These are phyloP conservation scores for Delonix regia DNA, from an alignment of 306 rosid genomes.

Conservation along the genomic window DNA sequence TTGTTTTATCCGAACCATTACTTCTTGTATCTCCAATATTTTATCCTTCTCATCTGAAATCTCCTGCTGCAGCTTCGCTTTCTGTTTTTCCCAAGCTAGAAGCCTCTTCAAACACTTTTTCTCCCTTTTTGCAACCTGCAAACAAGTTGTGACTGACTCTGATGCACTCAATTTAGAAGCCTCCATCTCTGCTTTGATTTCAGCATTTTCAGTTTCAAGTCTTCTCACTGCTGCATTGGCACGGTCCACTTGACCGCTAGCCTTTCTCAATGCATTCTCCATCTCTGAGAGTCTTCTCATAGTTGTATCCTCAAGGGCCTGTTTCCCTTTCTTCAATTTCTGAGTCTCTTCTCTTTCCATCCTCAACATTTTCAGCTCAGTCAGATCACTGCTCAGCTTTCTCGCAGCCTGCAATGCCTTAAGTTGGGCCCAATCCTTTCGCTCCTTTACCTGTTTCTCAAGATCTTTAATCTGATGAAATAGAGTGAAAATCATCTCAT, in stretches of 20 bases:
- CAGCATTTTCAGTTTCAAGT: slow-evolving; percentile 83
- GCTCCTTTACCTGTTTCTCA: slow-evolving; percentile 70
- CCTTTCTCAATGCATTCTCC: slow-evolving; percentile 75
- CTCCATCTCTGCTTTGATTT: slow-evolving; percentile 87
- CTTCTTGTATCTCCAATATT: slow-evolving; percentile 55
- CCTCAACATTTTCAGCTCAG: slow-evolving; percentile 71
- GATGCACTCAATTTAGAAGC: slow-evolving; percentile 82
- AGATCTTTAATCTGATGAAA: slow-evolving; percentile 70
- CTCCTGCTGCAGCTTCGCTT: slow-evolving; percentile 65
- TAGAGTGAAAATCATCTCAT: slow-evolving; percentile 60
- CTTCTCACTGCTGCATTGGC: slow-evolving; percentile 71
- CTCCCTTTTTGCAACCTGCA: slow-evolving; percentile 79
- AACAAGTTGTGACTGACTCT: slow-evolving; percentile 63
- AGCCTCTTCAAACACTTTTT: slow-evolving; percentile 74
- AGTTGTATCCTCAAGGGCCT: slow-evolving; percentile 70
- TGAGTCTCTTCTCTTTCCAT: slow-evolving; percentile 81
- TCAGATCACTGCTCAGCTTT: slow-evolving; percentile 70
- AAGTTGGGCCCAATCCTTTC: slow-evolving; percentile 81
- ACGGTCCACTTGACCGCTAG: slow-evolving; percentile 77
- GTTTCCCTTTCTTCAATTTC: slow-evolving; percentile 65
- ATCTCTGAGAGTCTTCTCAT: slow-evolving; percentile 76
- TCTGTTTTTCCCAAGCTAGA: slow-evolving; percentile 80
- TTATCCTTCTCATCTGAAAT: slow-evolving; percentile 68
- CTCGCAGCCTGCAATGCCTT: slow-evolving; percentile 90
- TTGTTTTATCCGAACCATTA: slow-evolving; percentile 52